Percentiles rank a stretch among this genome's conserved stretches.
Conservation (phyloP, 345 rosid species). For the Rhodomyrtus tomentosa region DNA sequence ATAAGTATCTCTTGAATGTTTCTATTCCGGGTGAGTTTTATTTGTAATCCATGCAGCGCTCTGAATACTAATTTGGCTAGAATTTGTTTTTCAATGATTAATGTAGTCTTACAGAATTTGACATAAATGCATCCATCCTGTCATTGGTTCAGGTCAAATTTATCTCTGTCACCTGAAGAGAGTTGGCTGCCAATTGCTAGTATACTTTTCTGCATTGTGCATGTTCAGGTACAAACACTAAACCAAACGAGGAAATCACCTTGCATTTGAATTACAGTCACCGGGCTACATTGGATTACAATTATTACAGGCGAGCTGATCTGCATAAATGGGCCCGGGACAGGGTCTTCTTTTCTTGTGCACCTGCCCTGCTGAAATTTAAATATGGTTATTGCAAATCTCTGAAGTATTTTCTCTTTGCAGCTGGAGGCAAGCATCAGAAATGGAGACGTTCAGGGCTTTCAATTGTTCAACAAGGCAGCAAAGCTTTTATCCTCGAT, state of each 20-base stretch:
- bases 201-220: conserved; percentile 69
- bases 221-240: conserved; percentile 59
- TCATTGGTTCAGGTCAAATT: conserved; percentile 43
- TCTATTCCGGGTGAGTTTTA: neutral
- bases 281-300: neutral
- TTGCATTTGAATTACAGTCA: neutral
- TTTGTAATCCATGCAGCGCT: neutral
- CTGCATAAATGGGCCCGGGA: neutral
- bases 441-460: conserved; percentile 68
- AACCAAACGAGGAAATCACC: neutral
- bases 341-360: neutral
- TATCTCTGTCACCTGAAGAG: conserved; percentile 76
- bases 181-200: conserved; percentile 95
- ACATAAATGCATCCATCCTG: neutral
- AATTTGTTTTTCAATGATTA: neutral
- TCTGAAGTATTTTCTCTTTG: neutral
- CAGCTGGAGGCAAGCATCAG: conserved; percentile 80
- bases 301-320: neutral
- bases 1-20: neutral
- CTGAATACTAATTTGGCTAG: neutral
- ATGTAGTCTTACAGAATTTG: neutral
- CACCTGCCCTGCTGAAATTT: neutral
- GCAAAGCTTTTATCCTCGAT: conserved; percentile 22
- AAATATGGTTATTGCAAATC: neutral
- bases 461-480: conserved; percentile 37